Evolutionary conservation across 2,329 filamentous ascomycete genomes (phyloP), one percentile per base, ranked within the genome.

Genomic region (Cadophora luteo-olivacea): DNA sequence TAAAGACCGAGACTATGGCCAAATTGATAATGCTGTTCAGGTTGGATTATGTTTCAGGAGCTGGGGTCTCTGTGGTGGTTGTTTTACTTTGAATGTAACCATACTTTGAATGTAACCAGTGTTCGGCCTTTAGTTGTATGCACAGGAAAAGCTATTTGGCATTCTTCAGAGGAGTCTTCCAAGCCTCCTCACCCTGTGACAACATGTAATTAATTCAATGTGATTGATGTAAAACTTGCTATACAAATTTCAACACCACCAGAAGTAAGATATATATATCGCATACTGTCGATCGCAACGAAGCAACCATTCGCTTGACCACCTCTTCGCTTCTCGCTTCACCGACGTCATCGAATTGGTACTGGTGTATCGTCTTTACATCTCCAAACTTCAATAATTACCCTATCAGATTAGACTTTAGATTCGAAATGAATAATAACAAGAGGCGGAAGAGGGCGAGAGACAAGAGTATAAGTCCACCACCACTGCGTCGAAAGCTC

Each of bases 401-500:
- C 4, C 2, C 41, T 2, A 19, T 5, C 41, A 45, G 2, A 3
- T 45, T 9, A 24, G 22, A 25, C 7, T 45, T 9, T 12, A 29
- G 19, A 16, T 19, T 2, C 36, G 36, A 3, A 3, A 38, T 54
- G 51, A 16, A 6, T n/a, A 2, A 29, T 55, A 12, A 19, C 16
- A 54, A 32, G 19, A 62, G 25, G 19, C 60, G 60, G 14, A 49
- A 33, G 16, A 51, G 60, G 1, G 57, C 22, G 1, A 62, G 25
- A 51, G 41, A 62, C 24, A 24, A 45, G 22, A 49, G 36, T 4
- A 66, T 69, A 52, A 69, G 68, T 22, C 68, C 68, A 32, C 67
- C 68, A 12, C 64, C 52, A 1, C 54, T 69, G n/a, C 68, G 68
- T 5, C 68, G 68, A 16, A 67, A 69, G 54, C 29, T 61, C 33